Evolutionary conservation across 2,329 filamentous ascomycete species (phyloP), one percentile per base, ranked within the genome.

Genomic region (Zasmidium angulare): DNA sequence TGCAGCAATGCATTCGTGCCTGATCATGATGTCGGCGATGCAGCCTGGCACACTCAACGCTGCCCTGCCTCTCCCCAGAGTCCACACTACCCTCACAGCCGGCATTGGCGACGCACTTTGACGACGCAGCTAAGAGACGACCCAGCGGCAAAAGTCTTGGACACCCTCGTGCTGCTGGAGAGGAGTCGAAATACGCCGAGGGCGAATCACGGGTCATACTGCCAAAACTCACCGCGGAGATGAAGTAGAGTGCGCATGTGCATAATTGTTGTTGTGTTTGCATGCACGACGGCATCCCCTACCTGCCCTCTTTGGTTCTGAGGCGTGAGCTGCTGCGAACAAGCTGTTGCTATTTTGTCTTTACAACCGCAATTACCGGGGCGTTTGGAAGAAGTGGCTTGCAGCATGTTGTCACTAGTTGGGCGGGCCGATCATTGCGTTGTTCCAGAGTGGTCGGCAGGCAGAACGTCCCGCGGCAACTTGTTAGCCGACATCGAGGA

Each of bases 41-140:
- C 22, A 20, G 50, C 54, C 46, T 40, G n/a, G n/a, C n/a, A n/a
- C n/a, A n/a, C 29, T 26, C 21, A 36, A 36, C n/a, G 40, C 19
- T 54, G 29, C 7, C 29, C n/a, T n/a, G n/a, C n/a, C n/a, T n/a
- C n/a, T n/a, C n/a, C n/a, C n/a, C n/a, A n/a, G 36, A 43, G 43
- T 55, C 55, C 47, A 31, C 48, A 50, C 17, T 22, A 43, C 36
- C 20, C 14, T 43, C n/a, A 11, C 19, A 51, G 55, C 48, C 55
- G 55, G 55, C 55, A 57, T 46, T 53, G 48, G 48, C 24, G 11
- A 57, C 50, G 55, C 55, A 57, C 2, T 23, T 57, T 57, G 55
- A 52, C 55, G 55, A 57, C 21, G 17, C 22, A 12, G 49, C 10
- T 21, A 22, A 55, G 48, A 31, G 53, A 23, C 21, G 12, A 4